Evolutionary conservation across 179 eudicot species (phyloP), one percentile per base, ranked within the genome.

Genomic region (Amaranthus tricolor): DNA sequence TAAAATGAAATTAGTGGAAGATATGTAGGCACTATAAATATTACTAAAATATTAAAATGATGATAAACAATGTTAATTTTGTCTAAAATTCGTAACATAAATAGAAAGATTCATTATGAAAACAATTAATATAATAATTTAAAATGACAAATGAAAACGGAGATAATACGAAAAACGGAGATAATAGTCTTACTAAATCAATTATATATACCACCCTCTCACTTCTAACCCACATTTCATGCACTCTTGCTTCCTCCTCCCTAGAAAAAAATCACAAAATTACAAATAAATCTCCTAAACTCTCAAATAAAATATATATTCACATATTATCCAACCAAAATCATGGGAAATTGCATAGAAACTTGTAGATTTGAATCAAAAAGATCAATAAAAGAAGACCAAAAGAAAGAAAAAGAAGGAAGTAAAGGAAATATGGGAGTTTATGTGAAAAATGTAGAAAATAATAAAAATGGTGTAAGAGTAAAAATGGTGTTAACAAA

Each of bases 401-500:
- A 56, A 55, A n/a, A n/a, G 20, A 20, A 69, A 50, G 55, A 48
- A 44, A 55, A 53, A 68, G 52, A 60, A 52, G 74, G 56, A 17
- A 44, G 62, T 7, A 54, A 67, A 73, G 70, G 67, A 69, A 69
- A 31, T 57, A 5, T 73, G 24, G 74, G 55, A 9, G 66, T 31
- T 4, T 55, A 31, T 70, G 75, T 69, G 15, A 79, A 79, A 20
- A 73, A 66, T 51, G 73, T 76, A 16, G 60, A 16, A 7, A 76
- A 12, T 1, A 76, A 47, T 0, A 40, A 58, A 20, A 77, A 73
- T 73, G 84, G 84, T 3, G 20, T 74, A 48, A 78, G 84, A 66
- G 84, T 81, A 59, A 81, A 81, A 16, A 81, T 81, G 81, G 81
- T 81, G 55, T 54, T 81, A 62, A 81, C 84, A 12, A 81, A 81